Conservation (phyloP, 768 basidiomycete genomes). For the Boletus rex-veris region DNA sequence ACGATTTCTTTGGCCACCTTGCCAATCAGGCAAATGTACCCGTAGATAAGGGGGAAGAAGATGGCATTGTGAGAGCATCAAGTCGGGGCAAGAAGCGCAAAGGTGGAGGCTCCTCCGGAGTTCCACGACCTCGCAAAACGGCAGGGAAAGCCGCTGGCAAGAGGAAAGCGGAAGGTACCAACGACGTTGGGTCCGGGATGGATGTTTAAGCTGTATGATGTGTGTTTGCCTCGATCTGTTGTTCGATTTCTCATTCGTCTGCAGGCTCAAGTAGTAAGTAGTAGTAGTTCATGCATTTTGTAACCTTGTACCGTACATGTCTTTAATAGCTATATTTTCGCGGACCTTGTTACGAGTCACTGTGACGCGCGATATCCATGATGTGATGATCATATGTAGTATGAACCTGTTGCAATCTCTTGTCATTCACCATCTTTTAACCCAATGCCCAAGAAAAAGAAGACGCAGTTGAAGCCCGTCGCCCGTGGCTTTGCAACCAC, state of each 20-base stretch:
- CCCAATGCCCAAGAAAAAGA: constrained; percentile 81
- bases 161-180: constrained; percentile 28
- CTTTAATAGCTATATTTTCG: constrained; percentile 23
- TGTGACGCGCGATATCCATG: background rate
- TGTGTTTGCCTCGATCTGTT: constrained; percentile 8
- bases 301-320: constrained; percentile 31
- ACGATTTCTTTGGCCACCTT: constrained; percentile 77
- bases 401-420: background rate
- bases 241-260: constrained; percentile 10
- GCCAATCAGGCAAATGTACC: constrained; percentile 23
- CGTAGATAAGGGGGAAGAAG: constrained; percentile 31
- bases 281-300: constrained; percentile 19
- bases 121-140: constrained; percentile 26
- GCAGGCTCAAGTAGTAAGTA: constrained; percentile 23
- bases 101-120: constrained; percentile 18
- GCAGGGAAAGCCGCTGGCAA: constrained; percentile 31
- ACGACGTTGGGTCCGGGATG: constrained; percentile 24
- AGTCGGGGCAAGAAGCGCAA: constrained; percentile 35
- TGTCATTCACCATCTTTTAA: background rate
- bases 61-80: constrained; percentile 23
- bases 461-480: constrained; percentile 71
- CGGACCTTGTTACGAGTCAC: background rate
- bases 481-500: constrained; percentile 78
- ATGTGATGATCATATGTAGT: background rate
- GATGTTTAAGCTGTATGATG: constrained; percentile 28